Conservation (phyloP, 2,329 filamentous ascomycete species). For the Fusarium pseudograminearum region DNA sequence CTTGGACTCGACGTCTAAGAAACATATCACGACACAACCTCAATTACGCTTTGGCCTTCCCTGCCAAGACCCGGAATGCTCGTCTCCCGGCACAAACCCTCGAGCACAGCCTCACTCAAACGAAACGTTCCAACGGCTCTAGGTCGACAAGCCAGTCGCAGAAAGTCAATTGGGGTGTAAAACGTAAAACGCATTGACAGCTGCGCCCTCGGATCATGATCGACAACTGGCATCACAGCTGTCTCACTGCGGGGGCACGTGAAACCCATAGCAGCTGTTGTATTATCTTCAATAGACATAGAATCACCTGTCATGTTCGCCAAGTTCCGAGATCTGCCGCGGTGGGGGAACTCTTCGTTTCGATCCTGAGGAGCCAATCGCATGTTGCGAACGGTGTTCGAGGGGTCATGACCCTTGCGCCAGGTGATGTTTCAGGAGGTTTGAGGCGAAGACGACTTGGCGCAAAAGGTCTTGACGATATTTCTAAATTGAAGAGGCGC, state of each 20-base stretch:
- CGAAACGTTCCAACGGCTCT: conserved; percentile 11
- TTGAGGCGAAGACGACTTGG: not conserved
- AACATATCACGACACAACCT: conserved; percentile 9
- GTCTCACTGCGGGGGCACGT: not conserved
- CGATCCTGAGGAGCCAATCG: conserved; percentile 3
- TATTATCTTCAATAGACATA: not conserved
- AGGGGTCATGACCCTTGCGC: not conserved
- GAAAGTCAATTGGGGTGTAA: not conserved
- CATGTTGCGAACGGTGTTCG: not conserved
- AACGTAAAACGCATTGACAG: not conserved
- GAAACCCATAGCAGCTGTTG: not conserved
- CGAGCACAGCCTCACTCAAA: conserved; percentile 24
- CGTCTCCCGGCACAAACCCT: conserved; percentile 5
- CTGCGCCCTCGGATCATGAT: conserved; percentile 3
- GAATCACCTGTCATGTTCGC: conserved; percentile 1
- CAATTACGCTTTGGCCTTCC: conserved; percentile 51
- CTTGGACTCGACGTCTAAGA: not conserved
- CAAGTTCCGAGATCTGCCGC: conserved; percentile 18
- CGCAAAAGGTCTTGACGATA: not conserved
- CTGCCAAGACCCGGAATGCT: conserved; percentile 18
- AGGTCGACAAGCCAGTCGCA: not conserved
- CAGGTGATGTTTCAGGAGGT: conserved; percentile 20
- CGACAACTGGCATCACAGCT: not conserved
- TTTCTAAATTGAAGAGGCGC: no score
- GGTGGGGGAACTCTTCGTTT: not conserved